phyloP scores from a whole-genome alignment of 1,139 yeast genomes.

The Hanseniaspora uvarum region DNA sequence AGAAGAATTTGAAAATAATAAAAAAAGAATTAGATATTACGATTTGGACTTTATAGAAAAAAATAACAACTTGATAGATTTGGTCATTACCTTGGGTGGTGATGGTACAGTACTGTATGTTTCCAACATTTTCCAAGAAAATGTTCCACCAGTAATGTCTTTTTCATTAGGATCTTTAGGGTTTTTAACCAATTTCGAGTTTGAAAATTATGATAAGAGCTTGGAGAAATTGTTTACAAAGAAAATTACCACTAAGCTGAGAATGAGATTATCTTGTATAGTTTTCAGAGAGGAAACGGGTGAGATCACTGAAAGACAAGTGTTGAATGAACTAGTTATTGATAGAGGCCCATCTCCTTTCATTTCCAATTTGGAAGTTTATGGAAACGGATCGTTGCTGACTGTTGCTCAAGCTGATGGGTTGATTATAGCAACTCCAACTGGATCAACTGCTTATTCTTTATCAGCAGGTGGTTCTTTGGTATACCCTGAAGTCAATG shows the following conservation, averaged over 20 bases:
- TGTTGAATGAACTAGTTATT: conserved; percentile 69
- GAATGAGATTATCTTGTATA: conserved; percentile 71
- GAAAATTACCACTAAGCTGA: conserved; percentile 65
- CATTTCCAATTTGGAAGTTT: conserved; percentile 70
- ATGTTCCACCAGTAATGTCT: conserved; percentile 81
- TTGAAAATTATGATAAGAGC: conserved; percentile 53
- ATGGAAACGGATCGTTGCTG: conserved; percentile 67
- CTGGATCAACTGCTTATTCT: conserved; percentile 87
- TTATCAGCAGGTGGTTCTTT: conserved; percentile 84
- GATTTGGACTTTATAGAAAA: conserved; percentile 45
- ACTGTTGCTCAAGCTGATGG: conserved; percentile 92
- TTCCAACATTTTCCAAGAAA: conserved; percentile 64
- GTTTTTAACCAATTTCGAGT: conserved; percentile 66
- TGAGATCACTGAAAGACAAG: conserved; percentile 59
- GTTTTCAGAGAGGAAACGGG: conserved; percentile 36
- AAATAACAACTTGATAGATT: conserved; percentile 51
- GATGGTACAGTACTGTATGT: conserved; percentile 83
- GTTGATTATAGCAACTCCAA: conserved; percentile 76
- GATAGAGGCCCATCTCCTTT: conserved; percentile 86
- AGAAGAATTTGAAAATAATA: conserved; percentile 1
- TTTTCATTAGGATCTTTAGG: conserved; percentile 76
- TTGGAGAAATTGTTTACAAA: conserved; percentile 49
- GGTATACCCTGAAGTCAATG: conserved; percentile 82
- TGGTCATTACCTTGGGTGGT: conserved; percentile 75
- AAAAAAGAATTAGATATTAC: conserved; percentile 53